phyloP scores from a whole-genome alignment of 306 rosid species.

The Datisca glomerata region DNA sequence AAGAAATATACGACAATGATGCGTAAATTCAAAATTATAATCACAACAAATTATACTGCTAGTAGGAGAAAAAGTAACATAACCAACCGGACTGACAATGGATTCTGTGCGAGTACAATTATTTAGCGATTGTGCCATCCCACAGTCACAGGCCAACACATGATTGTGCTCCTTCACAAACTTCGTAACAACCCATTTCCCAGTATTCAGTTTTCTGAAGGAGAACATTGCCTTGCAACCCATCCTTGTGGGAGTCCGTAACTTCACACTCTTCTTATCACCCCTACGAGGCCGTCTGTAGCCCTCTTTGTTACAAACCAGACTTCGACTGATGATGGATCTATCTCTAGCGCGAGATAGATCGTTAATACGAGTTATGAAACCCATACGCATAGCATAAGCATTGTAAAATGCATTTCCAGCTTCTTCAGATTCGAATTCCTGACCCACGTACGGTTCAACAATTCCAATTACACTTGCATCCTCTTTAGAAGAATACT shows the following conservation, averaged over 20 bases:
- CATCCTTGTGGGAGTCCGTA: constrained; percentile 18
- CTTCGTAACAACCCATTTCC: constrained; percentile 23
- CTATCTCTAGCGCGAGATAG: constrained; percentile 26
- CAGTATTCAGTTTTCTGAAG: constrained; percentile 13
- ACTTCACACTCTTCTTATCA: constrained; percentile 17
- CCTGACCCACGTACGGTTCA: constrained; percentile 28
- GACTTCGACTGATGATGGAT: constrained; percentile 14
- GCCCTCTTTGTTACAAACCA: constrained; percentile 37
- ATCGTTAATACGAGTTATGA: constrained; percentile 17
- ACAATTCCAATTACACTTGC: too few species aligned
- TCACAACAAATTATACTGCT: too few species aligned
- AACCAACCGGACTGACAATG: too few species aligned
- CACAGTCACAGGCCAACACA: constrained; percentile 7
- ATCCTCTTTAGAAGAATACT: too few species aligned
- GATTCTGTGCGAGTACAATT: too few species aligned
- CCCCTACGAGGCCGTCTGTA: constrained; percentile 18
- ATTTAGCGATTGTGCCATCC: too few species aligned
- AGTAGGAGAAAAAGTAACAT: too few species aligned
- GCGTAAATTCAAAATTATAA: too few species aligned
- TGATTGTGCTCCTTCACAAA: constrained; percentile 27
- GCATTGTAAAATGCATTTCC: constrained; percentile 24
- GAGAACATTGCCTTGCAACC: constrained; percentile 31
- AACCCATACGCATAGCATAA: constrained; percentile 20
- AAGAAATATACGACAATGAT: too few species aligned
- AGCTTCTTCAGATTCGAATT: constrained; percentile 18